Evolutionary conservation across 345 rosid species (phyloP).

Genomic region (Durio zibethinus): DNA sequence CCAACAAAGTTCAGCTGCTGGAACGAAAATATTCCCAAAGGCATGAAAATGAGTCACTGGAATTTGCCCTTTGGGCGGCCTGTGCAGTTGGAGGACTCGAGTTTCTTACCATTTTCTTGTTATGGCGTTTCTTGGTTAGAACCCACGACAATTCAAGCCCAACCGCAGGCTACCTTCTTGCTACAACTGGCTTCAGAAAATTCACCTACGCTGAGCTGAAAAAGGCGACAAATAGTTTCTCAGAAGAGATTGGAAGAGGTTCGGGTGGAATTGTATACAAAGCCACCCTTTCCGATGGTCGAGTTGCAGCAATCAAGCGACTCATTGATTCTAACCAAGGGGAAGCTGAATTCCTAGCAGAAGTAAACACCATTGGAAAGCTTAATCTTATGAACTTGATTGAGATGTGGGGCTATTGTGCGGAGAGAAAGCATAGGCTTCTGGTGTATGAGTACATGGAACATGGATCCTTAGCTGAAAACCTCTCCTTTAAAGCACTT

Average conservation of each 20-base stretch:
- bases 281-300: conserved; percentile 14
- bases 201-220: conserved; percentile 30
- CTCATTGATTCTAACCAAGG: conserved; percentile 21
- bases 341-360: conserved; percentile 39
- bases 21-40: neutral
- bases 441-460: conserved; percentile 29
- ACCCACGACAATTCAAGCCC: neutral
- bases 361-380: conserved; percentile 25
- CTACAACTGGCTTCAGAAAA: conserved; percentile 25
- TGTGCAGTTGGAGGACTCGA: conserved; percentile 9
- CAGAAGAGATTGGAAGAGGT: conserved; percentile 34
- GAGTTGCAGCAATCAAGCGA: conserved; percentile 26
- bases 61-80: neutral
- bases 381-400: conserved; percentile 31
- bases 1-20: neutral
- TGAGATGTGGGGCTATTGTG: conserved; percentile 36
- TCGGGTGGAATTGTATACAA: conserved; percentile 29
- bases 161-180: conserved; percentile 10
- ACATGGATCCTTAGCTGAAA: conserved; percentile 13
- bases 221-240: conserved; percentile 27
- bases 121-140: conserved; percentile 7
- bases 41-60: neutral
- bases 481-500: conserved; percentile 9
- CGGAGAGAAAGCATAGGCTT: conserved; percentile 27
- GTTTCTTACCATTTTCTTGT: neutral